phyloP scores from a whole-genome alignment of 108 stramenopile species.

The Poteriospumella lacustris region DNA sequence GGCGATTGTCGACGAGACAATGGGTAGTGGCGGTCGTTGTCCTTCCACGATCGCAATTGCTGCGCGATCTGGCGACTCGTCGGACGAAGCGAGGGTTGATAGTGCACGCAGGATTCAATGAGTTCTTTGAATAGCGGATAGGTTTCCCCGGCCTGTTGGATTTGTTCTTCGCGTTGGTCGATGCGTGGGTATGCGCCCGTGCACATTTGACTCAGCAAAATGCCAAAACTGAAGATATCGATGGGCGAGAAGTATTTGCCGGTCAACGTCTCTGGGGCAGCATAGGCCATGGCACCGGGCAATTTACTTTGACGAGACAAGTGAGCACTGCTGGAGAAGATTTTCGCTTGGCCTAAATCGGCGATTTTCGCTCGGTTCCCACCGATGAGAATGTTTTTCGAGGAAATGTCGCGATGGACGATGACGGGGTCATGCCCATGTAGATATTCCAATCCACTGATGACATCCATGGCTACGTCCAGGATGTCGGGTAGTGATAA shows the following conservation, averaged over 20 bases:
- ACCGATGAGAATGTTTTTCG: constrained; percentile 43
- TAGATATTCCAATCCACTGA: constrained; percentile 35
- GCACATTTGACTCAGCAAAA: constrained; percentile 38
- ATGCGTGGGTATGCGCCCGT: constrained; percentile 42
- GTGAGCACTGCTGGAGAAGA: not conserved
- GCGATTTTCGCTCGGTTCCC: constrained; percentile 42
- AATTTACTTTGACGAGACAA: not conserved
- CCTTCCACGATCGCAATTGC: not conserved
- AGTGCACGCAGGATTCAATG: not conserved
- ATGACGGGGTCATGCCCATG: constrained; percentile 31
- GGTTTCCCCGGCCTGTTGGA: not conserved
- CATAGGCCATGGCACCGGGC: constrained; percentile 1
- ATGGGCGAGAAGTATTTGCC: constrained; percentile 39
- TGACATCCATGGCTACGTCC: constrained; percentile 36
- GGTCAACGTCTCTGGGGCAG: constrained; percentile 45
- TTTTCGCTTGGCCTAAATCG: constrained; percentile 44
- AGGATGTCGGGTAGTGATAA: constrained; percentile 34
- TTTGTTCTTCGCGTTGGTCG: constrained; percentile 35
- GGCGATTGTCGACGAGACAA: not conserved
- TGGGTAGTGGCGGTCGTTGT: not conserved
- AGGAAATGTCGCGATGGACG: constrained; percentile 28
- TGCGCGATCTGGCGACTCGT: not conserved
- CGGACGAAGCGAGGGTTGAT: not conserved
- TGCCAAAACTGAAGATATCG: constrained; percentile 43
- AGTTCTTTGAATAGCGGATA: not conserved